Evolutionary conservation across 1,139 yeast genomes (phyloP), one percentile per base, ranked within the genome.

Genomic region (Taphrina confusa): DNA sequence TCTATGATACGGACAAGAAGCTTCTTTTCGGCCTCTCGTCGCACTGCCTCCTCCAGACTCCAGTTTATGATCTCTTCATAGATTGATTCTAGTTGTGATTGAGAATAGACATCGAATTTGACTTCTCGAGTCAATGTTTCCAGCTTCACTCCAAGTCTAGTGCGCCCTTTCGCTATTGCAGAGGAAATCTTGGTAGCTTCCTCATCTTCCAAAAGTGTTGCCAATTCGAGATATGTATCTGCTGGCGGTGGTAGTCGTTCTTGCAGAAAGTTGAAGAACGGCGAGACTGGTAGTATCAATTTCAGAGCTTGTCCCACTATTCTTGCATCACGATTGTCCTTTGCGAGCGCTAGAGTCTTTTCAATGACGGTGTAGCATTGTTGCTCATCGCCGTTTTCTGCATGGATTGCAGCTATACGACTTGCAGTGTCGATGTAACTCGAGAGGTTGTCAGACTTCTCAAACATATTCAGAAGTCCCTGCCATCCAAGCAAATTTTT

Each of bases 401-500:
- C 68, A 36, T 65, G 66, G 22, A 71, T 63, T 37, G 63, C 61
- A 4, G 70, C 62, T 22, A 71, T 50, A 3, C 69, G 68, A 20
- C 67, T 66, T 11, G 78, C 61, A 1, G 75, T 71, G 0, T 71
- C 65, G 25, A 82, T 64, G 9, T 75, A 69, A 25, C 73, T 73
- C 18, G 75, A 70, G 61, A 76, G 76, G 22, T 75, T 73, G 2
- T 75, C 74, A 49, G 80, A 70, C 4, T 80, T 75, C 0, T 73
- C 72, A 68, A 86, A 84, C 65, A 84, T 80, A 12, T 74, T 68
- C 64, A 82, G 73, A 63, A 84, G 77, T 0, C 97, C 97, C 69
- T 87, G 89, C 95, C 95, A 90, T 0, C 92, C 95, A 27, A 80
- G 71, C 1, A 82, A 64, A 60, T 83, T 82, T 0, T 75, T 74